These are phyloP conservation scores for Sungouiozyma intestinalis DNA, from an alignment of 805 yeast genomes.

Conservation along the genomic window DNA sequence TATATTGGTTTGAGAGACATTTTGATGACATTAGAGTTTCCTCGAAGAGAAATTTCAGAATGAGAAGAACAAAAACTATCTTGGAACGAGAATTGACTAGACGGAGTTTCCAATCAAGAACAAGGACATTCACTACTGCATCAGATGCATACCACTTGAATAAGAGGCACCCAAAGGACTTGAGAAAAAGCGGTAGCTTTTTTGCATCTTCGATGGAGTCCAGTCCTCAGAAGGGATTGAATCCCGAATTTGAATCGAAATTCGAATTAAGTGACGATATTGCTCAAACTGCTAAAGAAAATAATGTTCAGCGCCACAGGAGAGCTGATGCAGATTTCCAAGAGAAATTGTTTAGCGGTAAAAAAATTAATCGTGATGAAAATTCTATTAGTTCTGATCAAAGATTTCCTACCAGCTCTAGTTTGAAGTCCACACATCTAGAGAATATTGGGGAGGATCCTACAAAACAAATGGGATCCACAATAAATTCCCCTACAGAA, in stretches of 20 bases:
- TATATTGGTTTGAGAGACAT: constrained; percentile 82
- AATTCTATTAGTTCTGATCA: constrained; percentile 6
- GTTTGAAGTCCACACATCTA: not conserved
- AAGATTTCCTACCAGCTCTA: not conserved
- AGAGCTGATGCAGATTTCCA: constrained; percentile 20
- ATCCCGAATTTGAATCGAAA: not conserved
- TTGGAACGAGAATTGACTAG: constrained; percentile 25
- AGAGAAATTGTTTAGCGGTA: constrained; percentile 28
- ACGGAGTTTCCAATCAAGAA: constrained; percentile 10
- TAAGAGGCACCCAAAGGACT: not conserved
- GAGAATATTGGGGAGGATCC: not conserved
- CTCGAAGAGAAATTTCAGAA: constrained; percentile 68
- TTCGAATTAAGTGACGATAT: not conserved
- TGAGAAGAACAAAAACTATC: constrained; percentile 55
- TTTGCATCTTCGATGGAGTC: not conserved
- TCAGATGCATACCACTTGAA: not conserved
- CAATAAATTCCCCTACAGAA: not conserved
- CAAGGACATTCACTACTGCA: not conserved
- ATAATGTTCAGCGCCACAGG: constrained; percentile 2
- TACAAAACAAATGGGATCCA: not conserved
- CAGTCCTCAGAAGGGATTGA: not conserved
- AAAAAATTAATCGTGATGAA: constrained; percentile 26
- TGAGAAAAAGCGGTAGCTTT: not conserved
- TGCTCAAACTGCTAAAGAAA: not conserved
- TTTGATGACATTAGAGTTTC: constrained; percentile 71